Percentiles rank a stretch among this genome's conserved stretches.
Evolutionary conservation across 208 protist genomes (phyloP).

Genomic region (Crithidia sp.): DNA sequence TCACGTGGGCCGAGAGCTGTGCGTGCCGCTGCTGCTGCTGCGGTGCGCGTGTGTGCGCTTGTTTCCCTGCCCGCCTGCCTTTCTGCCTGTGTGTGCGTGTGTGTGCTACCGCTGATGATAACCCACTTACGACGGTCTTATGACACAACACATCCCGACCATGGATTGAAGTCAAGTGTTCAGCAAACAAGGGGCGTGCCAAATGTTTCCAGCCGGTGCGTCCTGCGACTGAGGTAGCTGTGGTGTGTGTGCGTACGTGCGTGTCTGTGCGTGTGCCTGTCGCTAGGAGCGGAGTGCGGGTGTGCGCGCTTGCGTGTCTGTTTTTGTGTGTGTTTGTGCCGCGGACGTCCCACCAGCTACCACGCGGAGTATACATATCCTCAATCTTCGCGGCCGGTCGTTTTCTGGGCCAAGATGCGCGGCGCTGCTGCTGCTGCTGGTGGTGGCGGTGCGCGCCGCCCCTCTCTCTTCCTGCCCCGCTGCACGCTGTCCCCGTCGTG

Average conservation of each 20-base stretch:
- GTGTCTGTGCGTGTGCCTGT: no score
- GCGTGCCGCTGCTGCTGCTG: background rate
- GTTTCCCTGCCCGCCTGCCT: background rate
- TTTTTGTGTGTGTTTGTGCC: constrained; percentile 15
- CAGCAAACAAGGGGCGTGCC: constrained; percentile 42
- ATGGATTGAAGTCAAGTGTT: constrained; percentile 72
- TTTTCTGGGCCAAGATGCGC: constrained; percentile 29
- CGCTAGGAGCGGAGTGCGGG: background rate
- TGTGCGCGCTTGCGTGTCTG: background rate
- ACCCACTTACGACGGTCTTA: constrained; percentile 9
- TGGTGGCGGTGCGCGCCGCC: no score
- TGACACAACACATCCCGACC: constrained; percentile 24
- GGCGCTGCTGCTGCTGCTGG: background rate
- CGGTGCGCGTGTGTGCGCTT: background rate
- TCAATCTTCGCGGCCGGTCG: constrained; percentile 30
- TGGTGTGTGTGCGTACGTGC: background rate
- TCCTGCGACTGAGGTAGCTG: constrained; percentile 48
- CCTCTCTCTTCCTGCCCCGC: no score
- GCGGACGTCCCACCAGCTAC: constrained; percentile 21
- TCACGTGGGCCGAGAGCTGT: constrained; percentile 17
- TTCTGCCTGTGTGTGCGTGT: no score
- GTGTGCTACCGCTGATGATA: constrained; percentile 8
- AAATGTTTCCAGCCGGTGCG: constrained; percentile 60
- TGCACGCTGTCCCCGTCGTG: constrained; percentile 22
- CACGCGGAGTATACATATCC: constrained; percentile 20